Evolutionary conservation across 1,139 yeast species (phyloP), one percentile per base, ranked within the genome.

Genomic region (Blastobotrys illinoisensis): DNA sequence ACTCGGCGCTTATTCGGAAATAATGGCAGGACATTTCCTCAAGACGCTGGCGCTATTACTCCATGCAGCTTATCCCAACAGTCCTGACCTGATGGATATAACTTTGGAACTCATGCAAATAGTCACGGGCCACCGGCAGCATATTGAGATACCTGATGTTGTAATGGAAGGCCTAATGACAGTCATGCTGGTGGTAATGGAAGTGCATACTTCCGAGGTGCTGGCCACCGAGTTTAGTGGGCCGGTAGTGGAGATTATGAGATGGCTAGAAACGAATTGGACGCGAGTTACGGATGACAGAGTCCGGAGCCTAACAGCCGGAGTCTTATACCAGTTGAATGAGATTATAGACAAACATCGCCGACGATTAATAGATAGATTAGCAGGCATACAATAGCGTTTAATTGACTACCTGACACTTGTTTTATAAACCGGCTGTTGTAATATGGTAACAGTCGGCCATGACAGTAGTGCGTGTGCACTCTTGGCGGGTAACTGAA

Each of bases 1-100:
- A 18, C 73, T 80, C 50, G 87, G 87, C 0, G 76, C 74, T 46
- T 82, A 81, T 63, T 79, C 86, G 0, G 74, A 82, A 0, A 63
- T 85, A 1, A 69, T 85, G 44, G 73, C 76, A 32, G 78, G 82
- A 0, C 91, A 85, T 64, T 85, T 77, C 64, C 62, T 86, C 52
- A 78, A 81, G 54, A 82, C 88, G 0, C 64, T 86, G 56, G 76
- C 82, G 0, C 65, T 86, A 20, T 62, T 86, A 5, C 67, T 84
- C 24, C 81, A 81, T 54, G 73, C 83, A 51, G 82, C 86, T 0
- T 78, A 79, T 58, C 88, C 89, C 0, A 68, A 81, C 0, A 72
- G 80, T 0, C 62, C 70, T 0, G 79, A 80, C 54, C 61, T 82
- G 19, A 68, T 72, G 1, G 87, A 81, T 46, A 84, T 86, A 88